Conservation (phyloP, 352 stramenopile genomes). For the Bremia lactucae region DNA sequence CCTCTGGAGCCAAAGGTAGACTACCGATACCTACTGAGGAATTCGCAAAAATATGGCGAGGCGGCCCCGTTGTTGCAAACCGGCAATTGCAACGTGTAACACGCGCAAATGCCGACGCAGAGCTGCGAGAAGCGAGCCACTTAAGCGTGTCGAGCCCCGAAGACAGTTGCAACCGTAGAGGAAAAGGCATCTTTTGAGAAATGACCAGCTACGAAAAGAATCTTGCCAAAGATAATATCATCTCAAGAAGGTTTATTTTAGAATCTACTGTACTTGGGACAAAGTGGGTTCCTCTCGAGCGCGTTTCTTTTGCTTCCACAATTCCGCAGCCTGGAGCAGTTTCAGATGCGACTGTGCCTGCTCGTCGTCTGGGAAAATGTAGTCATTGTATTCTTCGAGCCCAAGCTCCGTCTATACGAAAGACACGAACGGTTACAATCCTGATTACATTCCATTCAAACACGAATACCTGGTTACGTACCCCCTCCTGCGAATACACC, state of each 20-base stretch:
- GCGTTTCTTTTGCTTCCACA: conserved; percentile 91
- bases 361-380: conserved; percentile 97
- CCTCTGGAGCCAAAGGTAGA: conserved; percentile 47
- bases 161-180: conserved; percentile 10
- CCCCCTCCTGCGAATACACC: conserved; percentile 85
- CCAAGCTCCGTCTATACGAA: conserved; percentile 66
- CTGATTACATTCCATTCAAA: background rate
- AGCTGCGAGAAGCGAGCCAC: conserved; percentile 4
- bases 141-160: conserved; percentile 2
- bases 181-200: conserved; percentile 8
- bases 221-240: too few relatives aligned
- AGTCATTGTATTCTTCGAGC: conserved; percentile 98
- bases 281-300: conserved; percentile 33
- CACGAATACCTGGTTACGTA: conserved; percentile 22
- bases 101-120: conserved; percentile 1
- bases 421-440: conserved; percentile 10
- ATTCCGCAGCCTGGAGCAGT: conserved; percentile 93
- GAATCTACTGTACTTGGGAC: too few relatives aligned
- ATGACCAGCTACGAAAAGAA: conserved; percentile 3
- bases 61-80: conserved; percentile 19
- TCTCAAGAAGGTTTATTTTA: too few relatives aligned
- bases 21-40: conserved; percentile 54
- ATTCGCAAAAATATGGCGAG: conserved; percentile 39
- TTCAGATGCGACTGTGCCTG: conserved; percentile 92
- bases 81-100: conserved; percentile 5